Evolutionary conservation across 139 green algal species (phyloP), one percentile per base, ranked within the genome.

Genomic region (Ettlia oleoabundans): DNA sequence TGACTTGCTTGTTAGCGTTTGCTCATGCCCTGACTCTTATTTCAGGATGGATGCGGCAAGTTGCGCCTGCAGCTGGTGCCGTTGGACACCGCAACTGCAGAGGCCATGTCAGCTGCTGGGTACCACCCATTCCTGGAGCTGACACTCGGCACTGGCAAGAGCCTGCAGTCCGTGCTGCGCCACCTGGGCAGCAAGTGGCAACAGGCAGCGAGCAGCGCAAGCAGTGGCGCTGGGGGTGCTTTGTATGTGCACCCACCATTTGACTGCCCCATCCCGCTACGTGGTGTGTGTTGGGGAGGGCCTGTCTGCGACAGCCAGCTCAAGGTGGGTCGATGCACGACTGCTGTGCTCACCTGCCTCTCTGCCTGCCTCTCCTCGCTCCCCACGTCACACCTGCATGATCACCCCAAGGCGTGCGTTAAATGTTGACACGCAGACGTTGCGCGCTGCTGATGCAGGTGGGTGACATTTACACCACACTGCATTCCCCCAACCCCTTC

Each of bases 101-200:
- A 52, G 2, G 38, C 28, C 75, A 81, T 81, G 75, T n/a, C 58
- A 19, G 58, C 38, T 2, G 75, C 75, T 0, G 75, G 75, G 58
- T n/a, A 38, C 28, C 58, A 81, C 58, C 75, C 75, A 3, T 81
- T 72, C 58, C 40, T 81, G 55, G 75, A 81, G 58, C 58, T 81
- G 15, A 70, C 58, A 15, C 40, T 70, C 38, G 41, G 75, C 55
- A 58, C 28, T 28, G 42, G 38, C 75, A 81, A 81, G 75, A 81
- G 75, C 75, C 75, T 81, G 75, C 38, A 33, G n/a, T 70, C 58
- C 1, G 75, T 81, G 75, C 75, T 81, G 75, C 75, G 58, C 58
- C 75, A 81, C 75, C 58, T 81, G 58, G 58, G 38, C 18, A 43
- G 26, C 75, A 81, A 81, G 58, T 81, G 75, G 75, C 58, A 41